Percentiles rank a stretch among this genome's conserved stretches.
phyloP scores from a whole-genome alignment of 2,329 filamentous ascomycete species.

The Stemphylium vesicarium region DNA sequence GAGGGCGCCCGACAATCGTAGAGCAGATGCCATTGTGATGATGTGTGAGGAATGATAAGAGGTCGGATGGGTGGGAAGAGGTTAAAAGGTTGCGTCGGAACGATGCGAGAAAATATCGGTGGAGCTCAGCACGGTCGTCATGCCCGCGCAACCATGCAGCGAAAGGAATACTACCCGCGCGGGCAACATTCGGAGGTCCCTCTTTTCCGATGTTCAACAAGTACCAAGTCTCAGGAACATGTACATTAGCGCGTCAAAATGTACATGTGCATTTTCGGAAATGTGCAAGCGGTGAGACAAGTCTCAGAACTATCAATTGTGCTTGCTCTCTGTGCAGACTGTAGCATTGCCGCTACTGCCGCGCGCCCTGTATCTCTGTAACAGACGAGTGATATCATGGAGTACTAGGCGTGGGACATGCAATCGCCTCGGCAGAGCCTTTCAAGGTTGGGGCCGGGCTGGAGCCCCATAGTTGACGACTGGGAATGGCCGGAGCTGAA shows the following conservation, averaged over 20 bases:
- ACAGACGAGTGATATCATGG: not conserved
- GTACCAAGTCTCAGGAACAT: not conserved
- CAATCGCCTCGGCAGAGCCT: constrained; percentile 8
- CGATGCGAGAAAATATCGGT: constrained; percentile 37
- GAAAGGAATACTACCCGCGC: constrained; percentile 9
- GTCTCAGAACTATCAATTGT: not conserved
- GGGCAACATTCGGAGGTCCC: constrained; percentile 13
- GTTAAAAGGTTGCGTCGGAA: constrained; percentile 30
- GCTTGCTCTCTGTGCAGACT: not conserved
- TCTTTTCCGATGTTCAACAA: constrained; percentile 9
- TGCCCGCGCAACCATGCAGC: constrained; percentile 8
- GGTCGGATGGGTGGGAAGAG: constrained; percentile 44
- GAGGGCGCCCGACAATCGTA: constrained; percentile 82
- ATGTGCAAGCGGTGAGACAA: not conserved
- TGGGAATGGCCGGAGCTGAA: not conserved
- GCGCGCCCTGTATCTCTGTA: not conserved
- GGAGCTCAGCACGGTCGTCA: constrained; percentile 23
- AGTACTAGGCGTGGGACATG: constrained; percentile 3
- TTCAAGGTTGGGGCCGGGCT: not conserved
- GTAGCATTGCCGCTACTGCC: not conserved
- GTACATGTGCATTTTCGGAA: not conserved
- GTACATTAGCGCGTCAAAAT: not conserved
- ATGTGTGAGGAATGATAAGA: constrained; percentile 40
- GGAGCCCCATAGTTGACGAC: too few species aligned
- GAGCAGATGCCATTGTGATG: constrained; percentile 77